These are phyloP conservation scores for Colletotrichum truncatum DNA, from an alignment of 2,329 filamentous ascomycete species.

Conservation along the genomic window DNA sequence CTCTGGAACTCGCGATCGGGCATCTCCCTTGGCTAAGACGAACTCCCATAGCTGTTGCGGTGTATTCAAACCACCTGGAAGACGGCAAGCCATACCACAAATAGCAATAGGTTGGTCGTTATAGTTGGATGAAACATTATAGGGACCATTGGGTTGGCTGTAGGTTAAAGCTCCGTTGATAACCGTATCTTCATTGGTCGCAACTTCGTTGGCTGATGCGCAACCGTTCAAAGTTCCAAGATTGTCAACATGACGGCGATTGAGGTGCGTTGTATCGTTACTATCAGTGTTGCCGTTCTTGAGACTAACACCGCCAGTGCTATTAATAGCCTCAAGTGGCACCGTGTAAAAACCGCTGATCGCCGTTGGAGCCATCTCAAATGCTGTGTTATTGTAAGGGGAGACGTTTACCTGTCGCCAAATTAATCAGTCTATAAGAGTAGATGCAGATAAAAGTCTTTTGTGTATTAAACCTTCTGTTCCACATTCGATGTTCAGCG, in stretches of 20 bases:
- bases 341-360: neutral
- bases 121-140: neutral
- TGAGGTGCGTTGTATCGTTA: too few relatives aligned
- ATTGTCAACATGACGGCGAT: neutral
- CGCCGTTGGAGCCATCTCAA: neutral
- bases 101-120: conserved; percentile 50
- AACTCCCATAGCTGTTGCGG: conserved; percentile 47
- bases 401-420: neutral
- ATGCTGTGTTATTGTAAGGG: neutral
- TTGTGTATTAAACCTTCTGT: neutral
- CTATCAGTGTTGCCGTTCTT: too few relatives aligned
- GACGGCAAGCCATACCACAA: conserved; percentile 54
- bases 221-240: too few relatives aligned
- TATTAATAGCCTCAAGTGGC: neutral
- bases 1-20: conserved; percentile 21
- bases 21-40: conserved; percentile 28
- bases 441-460: neutral
- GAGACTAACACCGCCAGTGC: too few relatives aligned
- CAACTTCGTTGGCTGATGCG: too few relatives aligned
- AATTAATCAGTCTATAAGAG: neutral
- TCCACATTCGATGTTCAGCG: neutral
- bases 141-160: neutral
- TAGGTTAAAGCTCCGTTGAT: too few relatives aligned
- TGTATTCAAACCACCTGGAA: conserved; percentile 43
- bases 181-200: too few relatives aligned